Evolutionary conservation across 2,329 filamentous ascomycete genomes (phyloP).

Genomic region (Amauroascus verrucosus): DNA sequence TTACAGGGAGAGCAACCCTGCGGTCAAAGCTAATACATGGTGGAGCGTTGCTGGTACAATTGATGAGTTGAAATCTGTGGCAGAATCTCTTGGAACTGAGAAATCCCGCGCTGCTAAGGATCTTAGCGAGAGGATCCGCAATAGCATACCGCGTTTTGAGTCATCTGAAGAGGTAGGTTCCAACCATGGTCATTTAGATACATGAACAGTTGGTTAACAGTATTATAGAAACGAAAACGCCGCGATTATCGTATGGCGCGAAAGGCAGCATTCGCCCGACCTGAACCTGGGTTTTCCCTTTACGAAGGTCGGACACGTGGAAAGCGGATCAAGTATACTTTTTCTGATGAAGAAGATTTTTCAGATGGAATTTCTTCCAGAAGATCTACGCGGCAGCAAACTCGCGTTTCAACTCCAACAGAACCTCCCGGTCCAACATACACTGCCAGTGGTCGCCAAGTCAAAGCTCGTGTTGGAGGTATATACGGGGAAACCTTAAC

Average conservation of each 20-base stretch:
- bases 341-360: constrained; percentile 73
- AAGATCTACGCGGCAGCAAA: constrained; percentile 53
- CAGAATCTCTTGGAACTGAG: constrained; percentile 67
- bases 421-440: constrained; percentile 55
- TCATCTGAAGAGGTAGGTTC: constrained; percentile 73
- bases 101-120: constrained; percentile 70
- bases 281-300: constrained; percentile 79
- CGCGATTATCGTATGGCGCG: constrained; percentile 82
- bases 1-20: constrained; percentile 81
- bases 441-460: constrained; percentile 80
- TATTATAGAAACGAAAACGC: constrained; percentile 70
- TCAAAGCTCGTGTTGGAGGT: constrained; percentile 48
- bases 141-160: constrained; percentile 81
- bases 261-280: constrained; percentile 76
- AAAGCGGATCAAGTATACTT: constrained; percentile 94
- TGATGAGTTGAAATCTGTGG: constrained; percentile 67
- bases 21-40: constrained; percentile 69
- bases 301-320: constrained; percentile 95
- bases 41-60: constrained; percentile 86
- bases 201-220: constrained; percentile 14
- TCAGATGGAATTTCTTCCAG: constrained; percentile 52
- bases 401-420: constrained; percentile 60
- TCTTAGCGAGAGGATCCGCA: constrained; percentile 64
- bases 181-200: constrained; percentile 12
- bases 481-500: constrained; percentile 47